A percentile compares a stretch with the other conserved stretches of the same genome.
Conservation (phyloP, 2,329 filamentous ascomycete species). For the Ophiostoma sp. region DNA sequence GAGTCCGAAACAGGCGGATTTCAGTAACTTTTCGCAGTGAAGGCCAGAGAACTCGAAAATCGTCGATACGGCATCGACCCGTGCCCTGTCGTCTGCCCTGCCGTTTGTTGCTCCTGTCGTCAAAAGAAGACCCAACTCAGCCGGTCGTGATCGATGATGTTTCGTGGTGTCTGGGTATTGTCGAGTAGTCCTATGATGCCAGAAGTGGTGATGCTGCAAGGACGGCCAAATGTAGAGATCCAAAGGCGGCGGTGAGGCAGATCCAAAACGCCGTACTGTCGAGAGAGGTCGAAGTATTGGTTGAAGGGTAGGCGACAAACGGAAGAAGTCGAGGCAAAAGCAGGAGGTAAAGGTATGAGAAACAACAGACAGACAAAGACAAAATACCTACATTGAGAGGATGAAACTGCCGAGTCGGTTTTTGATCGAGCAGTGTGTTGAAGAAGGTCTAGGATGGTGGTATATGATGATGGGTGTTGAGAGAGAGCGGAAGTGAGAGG, state of each 20-base stretch:
- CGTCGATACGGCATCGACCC: not conserved
- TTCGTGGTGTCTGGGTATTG: not conserved
- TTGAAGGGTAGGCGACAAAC: not conserved
- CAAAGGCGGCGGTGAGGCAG: conserved; percentile 1
- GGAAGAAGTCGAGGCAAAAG: not conserved
- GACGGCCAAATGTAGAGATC: not conserved
- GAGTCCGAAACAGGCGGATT: not conserved
- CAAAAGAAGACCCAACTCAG: not conserved
- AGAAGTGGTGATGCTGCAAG: not conserved
- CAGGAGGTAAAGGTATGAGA: not conserved
- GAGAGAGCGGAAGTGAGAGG: conserved; percentile 17
- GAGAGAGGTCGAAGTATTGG: not conserved
- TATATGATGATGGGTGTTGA: conserved; percentile 10
- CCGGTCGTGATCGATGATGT: not conserved
- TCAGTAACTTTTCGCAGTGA: not conserved
- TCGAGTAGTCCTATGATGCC: not conserved
- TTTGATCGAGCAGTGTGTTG: conserved; percentile 8
- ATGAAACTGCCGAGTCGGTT: not conserved
- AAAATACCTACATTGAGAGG: conserved; percentile 16
- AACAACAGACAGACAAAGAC: not conserved
- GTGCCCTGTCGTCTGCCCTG: not conserved
- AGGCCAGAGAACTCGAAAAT: not conserved
- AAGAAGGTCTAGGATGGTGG: not conserved
- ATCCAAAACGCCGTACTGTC: not conserved
- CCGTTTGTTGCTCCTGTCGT: not conserved